These are phyloP conservation scores for Asterochloris erici DNA, from an alignment of 139 green algal genomes.

Conservation along the genomic window DNA sequence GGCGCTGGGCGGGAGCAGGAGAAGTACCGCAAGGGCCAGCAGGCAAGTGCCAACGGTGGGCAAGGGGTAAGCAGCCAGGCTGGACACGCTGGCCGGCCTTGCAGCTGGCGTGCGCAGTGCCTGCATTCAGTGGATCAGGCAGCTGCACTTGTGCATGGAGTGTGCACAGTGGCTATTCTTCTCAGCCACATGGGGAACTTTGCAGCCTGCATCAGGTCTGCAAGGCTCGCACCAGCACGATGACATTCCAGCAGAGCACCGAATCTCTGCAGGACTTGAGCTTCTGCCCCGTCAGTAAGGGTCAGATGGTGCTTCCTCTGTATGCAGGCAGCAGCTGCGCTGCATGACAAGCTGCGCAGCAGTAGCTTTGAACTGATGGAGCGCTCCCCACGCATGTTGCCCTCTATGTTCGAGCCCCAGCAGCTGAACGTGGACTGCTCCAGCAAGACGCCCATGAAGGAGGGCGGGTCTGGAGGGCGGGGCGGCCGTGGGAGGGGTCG, in stretches of 20 bases:
- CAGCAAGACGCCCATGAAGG: constrained; percentile 15
- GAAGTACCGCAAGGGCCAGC: constrained; percentile 46
- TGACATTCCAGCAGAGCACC: background rate
- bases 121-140: no score
- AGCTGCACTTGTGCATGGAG: no score
- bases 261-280: background rate
- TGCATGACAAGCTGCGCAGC: constrained; percentile 42
- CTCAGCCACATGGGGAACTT: no score
- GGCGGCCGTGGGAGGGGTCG: background rate
- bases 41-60: background rate
- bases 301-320: background rate
- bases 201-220: background rate
- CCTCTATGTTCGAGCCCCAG: constrained; percentile 27
- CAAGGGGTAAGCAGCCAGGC: no score
- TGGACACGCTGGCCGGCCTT: no score
- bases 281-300: background rate
- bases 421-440: constrained; percentile 24
- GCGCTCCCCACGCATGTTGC: constrained; percentile 50
- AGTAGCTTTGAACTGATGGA: constrained; percentile 33
- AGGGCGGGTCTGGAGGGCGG: background rate
- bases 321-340: constrained; percentile 23
- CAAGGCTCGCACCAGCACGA: background rate
- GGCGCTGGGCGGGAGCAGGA: constrained; percentile 59
- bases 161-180: no score
- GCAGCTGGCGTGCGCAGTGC: no score